phyloP scores from a whole-genome alignment of 306 rosid species.

The Spatholobus suberectus region DNA sequence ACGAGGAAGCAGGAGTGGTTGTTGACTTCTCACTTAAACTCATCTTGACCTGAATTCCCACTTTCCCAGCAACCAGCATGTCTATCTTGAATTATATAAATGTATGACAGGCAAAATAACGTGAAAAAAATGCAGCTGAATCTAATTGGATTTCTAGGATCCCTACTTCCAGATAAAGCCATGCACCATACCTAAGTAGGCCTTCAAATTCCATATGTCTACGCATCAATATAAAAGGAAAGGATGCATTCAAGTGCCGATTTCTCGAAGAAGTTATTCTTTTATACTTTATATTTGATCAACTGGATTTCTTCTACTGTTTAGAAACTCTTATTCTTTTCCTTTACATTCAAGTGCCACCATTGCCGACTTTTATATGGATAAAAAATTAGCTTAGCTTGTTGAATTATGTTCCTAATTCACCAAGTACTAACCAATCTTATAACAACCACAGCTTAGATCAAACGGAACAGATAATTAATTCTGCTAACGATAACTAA shows the following conservation, averaged over 20 bases:
- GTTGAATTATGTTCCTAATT: slow-evolving; percentile 22
- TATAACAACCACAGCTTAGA: slow-evolving; percentile 9
- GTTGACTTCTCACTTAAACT: slow-evolving; percentile 9
- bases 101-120: neutral
- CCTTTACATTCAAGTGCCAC: neutral
- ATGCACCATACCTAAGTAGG: neutral
- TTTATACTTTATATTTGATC: neutral
- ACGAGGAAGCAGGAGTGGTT: neutral
- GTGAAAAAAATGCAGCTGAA: neutral
- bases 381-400: neutral
- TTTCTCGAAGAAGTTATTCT: neutral
- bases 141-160: neutral
- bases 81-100: neutral
- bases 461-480: slow-evolving; percentile 2
- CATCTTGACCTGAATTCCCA: slow-evolving; percentile 12
- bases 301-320: neutral
- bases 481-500: neutral
- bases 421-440: neutral
- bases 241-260: neutral
- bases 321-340: slow-evolving; percentile 8
- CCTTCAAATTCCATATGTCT: neutral
- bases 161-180: neutral
- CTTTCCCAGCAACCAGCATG: neutral
- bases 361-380: neutral
- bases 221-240: neutral